Conservation (phyloP, 129 eudicot species). For the Lactuca sativa region DNA sequence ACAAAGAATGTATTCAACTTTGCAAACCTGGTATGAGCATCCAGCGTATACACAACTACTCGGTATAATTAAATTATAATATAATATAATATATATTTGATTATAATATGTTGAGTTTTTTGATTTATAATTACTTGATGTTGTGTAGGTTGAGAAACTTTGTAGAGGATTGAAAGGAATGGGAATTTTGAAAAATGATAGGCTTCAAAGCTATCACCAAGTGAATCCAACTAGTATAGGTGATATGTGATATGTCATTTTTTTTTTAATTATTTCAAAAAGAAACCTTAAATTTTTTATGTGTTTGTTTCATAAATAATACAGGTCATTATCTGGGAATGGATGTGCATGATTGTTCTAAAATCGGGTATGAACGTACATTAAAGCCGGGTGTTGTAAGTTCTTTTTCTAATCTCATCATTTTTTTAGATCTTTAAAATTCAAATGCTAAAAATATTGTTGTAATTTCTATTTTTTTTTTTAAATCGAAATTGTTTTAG, state of each 20-base stretch:
- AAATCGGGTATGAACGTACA: slow-evolving; percentile 63
- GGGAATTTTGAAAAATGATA: slow-evolving; percentile 4
- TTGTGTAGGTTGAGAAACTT: background rate
- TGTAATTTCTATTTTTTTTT: too few species aligned
- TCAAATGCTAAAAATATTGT: background rate
- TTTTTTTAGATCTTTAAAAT: background rate
- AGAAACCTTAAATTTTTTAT: slow-evolving; percentile 1
- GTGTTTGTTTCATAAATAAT: background rate
- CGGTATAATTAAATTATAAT: slow-evolving; percentile 44
- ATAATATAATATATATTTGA: too few species aligned
- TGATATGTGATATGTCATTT: background rate
- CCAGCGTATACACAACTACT: slow-evolving; percentile 68
- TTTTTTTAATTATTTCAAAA: background rate
- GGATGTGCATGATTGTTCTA: slow-evolving; percentile 95
- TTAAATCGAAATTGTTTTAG: too few species aligned
- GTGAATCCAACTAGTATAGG: slow-evolving; percentile 95
- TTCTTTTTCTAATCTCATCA: slow-evolving; percentile 20
- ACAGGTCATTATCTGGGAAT: slow-evolving; percentile 94
- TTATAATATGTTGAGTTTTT: background rate
- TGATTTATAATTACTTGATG: background rate
- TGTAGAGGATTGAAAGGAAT: background rate
- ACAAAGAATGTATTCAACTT: slow-evolving; percentile 79
- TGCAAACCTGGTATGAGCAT: slow-evolving; percentile 89
- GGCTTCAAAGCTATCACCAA: slow-evolving; percentile 52
- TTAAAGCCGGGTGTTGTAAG: slow-evolving; percentile 97